phyloP scores from a whole-genome alignment of 805 yeast species.

The Teunomyces lycoperdinae region DNA sequence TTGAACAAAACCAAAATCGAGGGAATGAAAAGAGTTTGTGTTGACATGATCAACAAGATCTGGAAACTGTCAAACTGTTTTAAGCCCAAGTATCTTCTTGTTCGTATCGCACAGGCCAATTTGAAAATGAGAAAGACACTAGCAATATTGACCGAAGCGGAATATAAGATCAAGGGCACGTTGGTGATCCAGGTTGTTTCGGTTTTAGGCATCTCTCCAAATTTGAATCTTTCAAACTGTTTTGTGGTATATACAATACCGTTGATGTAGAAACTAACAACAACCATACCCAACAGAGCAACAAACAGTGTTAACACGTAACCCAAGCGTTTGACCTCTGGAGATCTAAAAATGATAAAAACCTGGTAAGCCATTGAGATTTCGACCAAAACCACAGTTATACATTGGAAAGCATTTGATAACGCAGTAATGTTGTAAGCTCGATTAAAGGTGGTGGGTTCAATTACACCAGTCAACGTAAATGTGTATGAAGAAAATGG shows the following conservation, averaged over 20 bases:
- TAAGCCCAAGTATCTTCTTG: conserved; percentile 75
- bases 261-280: conserved; percentile 58
- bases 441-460: conserved; percentile 19
- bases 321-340: conserved; percentile 46
- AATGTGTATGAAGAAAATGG: conserved; percentile 50
- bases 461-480: conserved; percentile 28
- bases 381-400: conserved; percentile 62
- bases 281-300: conserved; percentile 47
- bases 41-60: conserved; percentile 72
- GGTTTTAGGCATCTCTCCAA: neutral
- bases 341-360: conserved; percentile 63
- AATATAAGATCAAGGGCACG: conserved; percentile 60
- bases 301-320: conserved; percentile 36
- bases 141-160: conserved; percentile 63
- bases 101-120: conserved; percentile 61
- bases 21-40: conserved; percentile 81
- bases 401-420: conserved; percentile 55
- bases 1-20: conserved; percentile 62
- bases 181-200: conserved; percentile 39
- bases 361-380: conserved; percentile 70
- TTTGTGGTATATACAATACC: conserved; percentile 45
- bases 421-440: conserved; percentile 56
- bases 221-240: conserved; percentile 15
- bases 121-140: conserved; percentile 62
- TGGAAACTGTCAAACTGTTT: conserved; percentile 82